phyloP scores from a whole-genome alignment of 768 basidiomycete genomes.

The Lentinula guzmanii region DNA sequence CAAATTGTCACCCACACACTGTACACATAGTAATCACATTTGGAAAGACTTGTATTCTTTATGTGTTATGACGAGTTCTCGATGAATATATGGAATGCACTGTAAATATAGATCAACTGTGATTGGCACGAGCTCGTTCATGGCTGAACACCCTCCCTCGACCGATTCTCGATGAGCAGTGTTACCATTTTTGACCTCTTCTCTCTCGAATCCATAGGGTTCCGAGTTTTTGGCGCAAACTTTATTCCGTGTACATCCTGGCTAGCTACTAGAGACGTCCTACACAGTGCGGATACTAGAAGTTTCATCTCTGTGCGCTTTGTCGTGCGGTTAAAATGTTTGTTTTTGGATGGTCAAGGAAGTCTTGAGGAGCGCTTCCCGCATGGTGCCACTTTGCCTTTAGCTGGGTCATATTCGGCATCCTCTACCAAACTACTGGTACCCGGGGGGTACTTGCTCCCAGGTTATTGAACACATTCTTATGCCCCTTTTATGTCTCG shows the following conservation, averaged over 20 bases:
- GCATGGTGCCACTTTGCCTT: no score
- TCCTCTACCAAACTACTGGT: no score
- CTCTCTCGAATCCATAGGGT: not conserved
- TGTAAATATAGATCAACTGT: not conserved
- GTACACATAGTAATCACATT: not conserved
- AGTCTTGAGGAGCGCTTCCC: no score
- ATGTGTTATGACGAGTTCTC: not conserved
- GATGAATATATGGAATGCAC: not conserved
- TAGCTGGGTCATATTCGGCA: no score
- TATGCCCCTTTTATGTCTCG: no score
- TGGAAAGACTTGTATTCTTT: not conserved
- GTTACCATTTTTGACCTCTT: not conserved
- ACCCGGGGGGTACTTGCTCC: no score
- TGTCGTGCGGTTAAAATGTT: not conserved
- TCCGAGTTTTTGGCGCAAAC: not conserved
- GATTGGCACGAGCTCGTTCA: not conserved
- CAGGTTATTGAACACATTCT: no score
- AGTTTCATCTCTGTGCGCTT: not conserved
- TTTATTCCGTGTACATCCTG: not conserved
- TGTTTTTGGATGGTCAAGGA: no score
- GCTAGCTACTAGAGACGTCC: not conserved
- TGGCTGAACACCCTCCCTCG: not conserved
- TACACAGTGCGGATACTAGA: not conserved
- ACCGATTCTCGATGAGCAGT: not conserved
- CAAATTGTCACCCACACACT: not conserved